Evolutionary conservation across 2,329 filamentous ascomycete genomes (phyloP), one percentile per base, ranked within the genome.

Genomic region (Aspergillus sp.): DNA sequence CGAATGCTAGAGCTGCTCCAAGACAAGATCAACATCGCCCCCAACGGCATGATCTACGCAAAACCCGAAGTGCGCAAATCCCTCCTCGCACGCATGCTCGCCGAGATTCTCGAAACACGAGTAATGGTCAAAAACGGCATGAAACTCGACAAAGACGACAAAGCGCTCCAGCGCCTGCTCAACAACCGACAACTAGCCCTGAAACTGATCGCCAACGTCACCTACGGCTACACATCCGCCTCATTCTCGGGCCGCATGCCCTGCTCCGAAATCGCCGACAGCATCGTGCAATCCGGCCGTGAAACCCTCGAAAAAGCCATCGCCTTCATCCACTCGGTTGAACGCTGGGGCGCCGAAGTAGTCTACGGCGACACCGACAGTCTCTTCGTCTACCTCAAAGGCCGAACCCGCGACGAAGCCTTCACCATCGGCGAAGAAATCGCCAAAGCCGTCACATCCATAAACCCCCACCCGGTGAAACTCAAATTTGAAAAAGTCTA

Each of bases 401-500:
- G 94, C 4, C 88, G 92, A 52, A 96, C 91, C 0, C 88, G 87
- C 57, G 90, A 92, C 19, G 87, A 98, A 73, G 96, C 96, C 0
- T 99, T 99, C 75, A 84, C 89, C 57, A 92, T 99, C 56, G 96
- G 95, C 30, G 87, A 93, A 67, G 94, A 98, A 72, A 99, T 99
- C 62, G 90, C 93, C 36, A 86, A 90, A 70, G 88, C 89, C 13
- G 87, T 99, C 59, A 98, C 95, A 0, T 85, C 91, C 57, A 89
- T 90, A 80, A 99, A 97, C 70, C 96, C 95, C 2, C 86, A 89
- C 1, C 95, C 95, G 0, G 82, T 99, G 66, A 98, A 96, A 77
- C 88, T 99, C 64, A 98, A 98, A 73, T 97, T 99, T 68, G 95
- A 99, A 74, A 99, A 99, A 69, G 94, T 99, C 1, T 99, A 99